These are phyloP conservation scores for Sorghum bicolor DNA, from an alignment of 176 grass and related monocot genomes.

Conservation along the genomic window Sorghum_bicolor_NCBIv3 NC_012873.2:61591001-61591500, in stretches of 20 bases:
- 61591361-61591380: background rate
- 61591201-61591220: slow-evolving; percentile 18
- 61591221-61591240: slow-evolving; percentile 30
- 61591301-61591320: background rate
- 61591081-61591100: too few species aligned
- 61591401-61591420: too few species aligned
- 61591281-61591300: slow-evolving; percentile 28
- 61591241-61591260: slow-evolving; percentile 19
- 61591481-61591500: background rate
- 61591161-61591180: background rate
- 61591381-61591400: too few species aligned
- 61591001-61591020: too few species aligned
- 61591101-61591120: too few species aligned
- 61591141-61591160: background rate
- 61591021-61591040: too few species aligned
- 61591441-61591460: background rate
- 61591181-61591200: slow-evolving; percentile 15
- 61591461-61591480: background rate
- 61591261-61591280: slow-evolving; percentile 16
- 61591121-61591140: too few species aligned
- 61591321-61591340: too few species aligned
- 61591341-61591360: background rate
- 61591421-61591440: too few species aligned
- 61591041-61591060: too few species aligned
- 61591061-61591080: too few species aligned